Evolutionary conservation across 768 basidiomycete species (phyloP).

Genomic region (Dendrothele bispora): DNA sequence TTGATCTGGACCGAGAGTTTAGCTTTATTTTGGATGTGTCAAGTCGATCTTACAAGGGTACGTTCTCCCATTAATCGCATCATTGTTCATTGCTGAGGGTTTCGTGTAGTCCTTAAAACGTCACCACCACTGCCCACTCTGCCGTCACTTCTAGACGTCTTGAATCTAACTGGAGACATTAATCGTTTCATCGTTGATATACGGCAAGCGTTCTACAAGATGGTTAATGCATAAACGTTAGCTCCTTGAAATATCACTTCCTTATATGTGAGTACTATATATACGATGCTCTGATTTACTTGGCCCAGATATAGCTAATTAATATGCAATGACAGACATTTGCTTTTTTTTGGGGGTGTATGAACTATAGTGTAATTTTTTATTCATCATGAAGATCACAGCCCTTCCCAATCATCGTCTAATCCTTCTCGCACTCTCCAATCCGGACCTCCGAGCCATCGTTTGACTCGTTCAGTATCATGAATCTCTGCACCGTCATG

Average conservation of each 20-base stretch:
- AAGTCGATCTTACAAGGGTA: slow-evolving; percentile 63
- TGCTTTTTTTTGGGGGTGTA: no score
- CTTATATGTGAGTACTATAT: no score
- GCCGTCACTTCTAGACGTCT: slow-evolving; percentile 63
- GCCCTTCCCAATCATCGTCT: no score
- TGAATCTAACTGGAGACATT: slow-evolving; percentile 72
- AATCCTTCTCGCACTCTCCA: slow-evolving; percentile 74
- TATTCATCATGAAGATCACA: no score
- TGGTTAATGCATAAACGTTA: slow-evolving; percentile 2
- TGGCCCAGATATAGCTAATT: no score
- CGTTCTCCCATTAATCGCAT: slow-evolving; percentile 13
- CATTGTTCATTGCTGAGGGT: neutral
- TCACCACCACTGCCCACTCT: slow-evolving; percentile 70
- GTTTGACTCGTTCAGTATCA: slow-evolving; percentile 47
- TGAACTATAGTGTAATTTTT: no score
- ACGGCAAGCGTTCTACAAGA: slow-evolving; percentile 45
- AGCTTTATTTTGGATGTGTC: slow-evolving; percentile 78
- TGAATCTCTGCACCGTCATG: slow-evolving; percentile 49
- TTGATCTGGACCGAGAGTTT: slow-evolving; percentile 61
- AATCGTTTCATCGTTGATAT: slow-evolving; percentile 70
- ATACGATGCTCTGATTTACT: no score
- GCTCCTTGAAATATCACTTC: no score
- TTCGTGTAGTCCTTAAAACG: slow-evolving; percentile 67
- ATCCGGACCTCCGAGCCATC: slow-evolving; percentile 60
- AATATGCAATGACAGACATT: no score